Percentiles rank a stretch among this genome's conserved stretches.
Evolutionary conservation across 768 basidiomycete genomes (phyloP).

Genomic region (Psilocybe sp.): DNA sequence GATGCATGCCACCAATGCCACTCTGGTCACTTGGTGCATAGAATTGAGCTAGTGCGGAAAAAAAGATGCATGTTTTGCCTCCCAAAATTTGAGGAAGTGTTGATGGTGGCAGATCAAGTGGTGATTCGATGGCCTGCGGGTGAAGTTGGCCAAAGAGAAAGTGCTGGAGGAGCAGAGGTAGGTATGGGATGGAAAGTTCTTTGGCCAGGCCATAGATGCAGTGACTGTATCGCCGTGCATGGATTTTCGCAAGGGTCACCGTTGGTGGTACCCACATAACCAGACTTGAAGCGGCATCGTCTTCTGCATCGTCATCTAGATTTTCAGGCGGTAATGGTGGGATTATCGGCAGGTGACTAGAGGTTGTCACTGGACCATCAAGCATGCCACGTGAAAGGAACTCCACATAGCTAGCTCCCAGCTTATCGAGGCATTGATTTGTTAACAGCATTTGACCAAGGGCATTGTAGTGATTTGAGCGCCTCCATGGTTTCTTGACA

Average conservation of each 20-base stretch:
- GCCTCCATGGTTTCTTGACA: slow-evolving; percentile 27
- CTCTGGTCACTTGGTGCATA: slow-evolving; percentile 24
- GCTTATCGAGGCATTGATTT: slow-evolving; percentile 20
- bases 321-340: background rate
- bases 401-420: slow-evolving; percentile 7
- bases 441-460: slow-evolving; percentile 27
- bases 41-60: slow-evolving; percentile 22
- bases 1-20: slow-evolving; percentile 23
- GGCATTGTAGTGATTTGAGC: slow-evolving; percentile 21
- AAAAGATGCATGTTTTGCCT: slow-evolving; percentile 17
- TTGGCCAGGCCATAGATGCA: too few relatives aligned
- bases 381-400: slow-evolving; percentile 9
- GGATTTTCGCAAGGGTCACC: too few relatives aligned
- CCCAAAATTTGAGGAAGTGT: slow-evolving; percentile 14
- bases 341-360: background rate
- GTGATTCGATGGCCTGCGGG: slow-evolving; percentile 3
- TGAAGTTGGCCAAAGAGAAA: slow-evolving; percentile 12
- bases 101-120: slow-evolving; percentile 2
- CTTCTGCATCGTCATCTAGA: slow-evolving; percentile 6
- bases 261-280: too few relatives aligned
- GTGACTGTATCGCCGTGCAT: too few relatives aligned
- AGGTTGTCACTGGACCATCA: slow-evolving; percentile 11
- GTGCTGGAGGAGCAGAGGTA: too few relatives aligned
- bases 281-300: too few relatives aligned
- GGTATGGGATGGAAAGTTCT: too few relatives aligned